Base-by-base conservation (phyloP, 768 basidiomycete species). In the Leccinum uliginosum region DNA sequence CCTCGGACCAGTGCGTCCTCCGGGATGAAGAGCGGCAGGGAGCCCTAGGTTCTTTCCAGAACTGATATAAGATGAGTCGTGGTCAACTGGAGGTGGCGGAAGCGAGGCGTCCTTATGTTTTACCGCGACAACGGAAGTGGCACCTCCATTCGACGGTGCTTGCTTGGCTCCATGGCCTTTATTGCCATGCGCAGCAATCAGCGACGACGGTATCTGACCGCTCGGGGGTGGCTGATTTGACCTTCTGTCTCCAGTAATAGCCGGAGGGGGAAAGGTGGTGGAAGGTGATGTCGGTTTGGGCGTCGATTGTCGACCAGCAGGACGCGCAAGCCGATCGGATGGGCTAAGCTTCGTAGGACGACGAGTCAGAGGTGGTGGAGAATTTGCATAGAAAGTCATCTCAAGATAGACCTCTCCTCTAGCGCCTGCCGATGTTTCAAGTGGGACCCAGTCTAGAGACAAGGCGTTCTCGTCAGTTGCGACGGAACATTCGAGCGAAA, bases 341-440 rank as follows among this genome's bases (percentile, higher is more conserved):
- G 80, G 77, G 1, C 67, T 67, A 11, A 84, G 64, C 61, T 84
- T 85, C 23, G 84, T 82, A 46, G 82, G 78, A 24, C 81, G 75
- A 54, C 82, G 75, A 26, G 66, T 68, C 40, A 83, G 63, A 30
- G 84, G 72, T n/a, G 79, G 75, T 8, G 85, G 83, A 4, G 78
- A 81, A 54, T 87, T 84, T 3, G 92, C 82, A 71, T 84, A 98
- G 75, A 85, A 98, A 1, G 95, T 98, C 84, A 97, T 88, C 71
- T 98, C 95, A 15, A 97, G 79, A 68, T 91, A 97, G 10, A 96
- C 61, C 53, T 97, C 91, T 6, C 95, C 95, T 23, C 90, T 84
- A 52, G 83, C 77, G 8, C 83, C 80, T 3, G 83, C 85, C 48
- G 82, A 80, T 30, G 79, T 73, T 54, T 78, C 73, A 45, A 91